A percentile compares a stretch with the other conserved stretches of the same genome.
These are phyloP conservation scores for Davidsoniella eucalypti DNA, from an alignment of 2,329 filamentous ascomycete genomes.

Conservation along the genomic window DNA sequence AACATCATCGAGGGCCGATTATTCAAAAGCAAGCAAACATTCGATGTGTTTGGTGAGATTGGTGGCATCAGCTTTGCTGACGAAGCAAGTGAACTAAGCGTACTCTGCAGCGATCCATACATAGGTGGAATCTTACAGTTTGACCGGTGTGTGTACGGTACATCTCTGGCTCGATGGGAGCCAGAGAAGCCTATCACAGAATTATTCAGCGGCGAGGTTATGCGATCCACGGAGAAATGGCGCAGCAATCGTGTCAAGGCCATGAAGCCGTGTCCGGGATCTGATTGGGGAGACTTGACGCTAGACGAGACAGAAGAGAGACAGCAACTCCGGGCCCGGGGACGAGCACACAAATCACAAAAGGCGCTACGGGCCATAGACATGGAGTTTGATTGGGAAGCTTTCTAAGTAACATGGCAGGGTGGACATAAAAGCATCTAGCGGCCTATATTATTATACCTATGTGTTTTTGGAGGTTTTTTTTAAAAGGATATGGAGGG, in stretches of 20 bases:
- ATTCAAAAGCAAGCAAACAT: slow-evolving; percentile 47
- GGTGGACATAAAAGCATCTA: no score
- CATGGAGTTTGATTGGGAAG: background rate
- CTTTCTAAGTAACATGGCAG: background rate
- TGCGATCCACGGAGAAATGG: background rate
- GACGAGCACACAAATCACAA: background rate
- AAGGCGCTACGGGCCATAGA: background rate
- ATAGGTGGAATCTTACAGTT: slow-evolving; percentile 53
- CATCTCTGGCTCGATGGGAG: background rate
- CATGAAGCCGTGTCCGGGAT: background rate
- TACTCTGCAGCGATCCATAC: slow-evolving; percentile 48
- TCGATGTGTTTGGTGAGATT: slow-evolving; percentile 62
- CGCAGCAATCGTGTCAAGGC: background rate
- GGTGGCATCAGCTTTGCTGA: slow-evolving; percentile 51
- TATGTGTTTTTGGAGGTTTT: no score
- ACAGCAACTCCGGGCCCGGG: background rate
- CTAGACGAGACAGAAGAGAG: background rate
- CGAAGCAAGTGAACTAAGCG: slow-evolving; percentile 49
- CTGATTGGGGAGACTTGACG: background rate
- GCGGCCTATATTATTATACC: no score
- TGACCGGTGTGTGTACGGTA: slow-evolving; percentile 24
- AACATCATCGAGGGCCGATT: slow-evolving; percentile 52
- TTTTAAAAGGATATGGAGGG: no score
- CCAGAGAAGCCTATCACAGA: background rate
- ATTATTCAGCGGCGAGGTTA: background rate